phyloP scores from a whole-genome alignment of 2,329 filamentous ascomycete genomes.

The Penicillium sp. region DNA sequence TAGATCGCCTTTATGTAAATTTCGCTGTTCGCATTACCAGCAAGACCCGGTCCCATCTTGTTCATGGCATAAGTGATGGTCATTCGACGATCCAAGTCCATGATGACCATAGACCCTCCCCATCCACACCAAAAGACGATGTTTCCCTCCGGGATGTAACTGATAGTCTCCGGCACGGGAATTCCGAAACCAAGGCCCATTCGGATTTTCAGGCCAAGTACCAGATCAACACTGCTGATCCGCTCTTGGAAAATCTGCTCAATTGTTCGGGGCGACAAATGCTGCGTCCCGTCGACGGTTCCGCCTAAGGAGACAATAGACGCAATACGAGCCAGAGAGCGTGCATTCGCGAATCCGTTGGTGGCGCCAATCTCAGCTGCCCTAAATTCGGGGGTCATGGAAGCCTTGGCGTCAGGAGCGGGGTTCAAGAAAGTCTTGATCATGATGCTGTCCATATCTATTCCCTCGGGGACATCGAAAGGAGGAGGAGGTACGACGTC shows the following conservation, averaged over 20 bases:
- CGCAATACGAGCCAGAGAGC: conserved; percentile 45
- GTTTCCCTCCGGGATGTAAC: conserved; percentile 34
- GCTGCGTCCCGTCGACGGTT: conserved; percentile 32
- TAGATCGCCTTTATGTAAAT: conserved; percentile 38
- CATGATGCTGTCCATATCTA: conserved; percentile 29
- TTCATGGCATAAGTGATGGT: conserved; percentile 53
- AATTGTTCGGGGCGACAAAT: conserved; percentile 46
- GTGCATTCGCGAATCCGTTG: conserved; percentile 52
- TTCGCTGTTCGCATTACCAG: conserved; percentile 31
- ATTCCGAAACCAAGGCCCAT: conserved; percentile 49
- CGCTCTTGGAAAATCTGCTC: conserved; percentile 51
- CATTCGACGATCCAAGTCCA: conserved; percentile 46
- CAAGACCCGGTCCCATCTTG: conserved; percentile 37
- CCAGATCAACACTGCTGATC: conserved; percentile 43
- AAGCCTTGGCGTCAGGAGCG: conserved; percentile 18
- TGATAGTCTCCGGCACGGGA: conserved; percentile 25
- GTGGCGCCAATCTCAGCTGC: conserved; percentile 43
- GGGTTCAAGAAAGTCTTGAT: conserved; percentile 34
- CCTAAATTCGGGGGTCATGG: conserved; percentile 38
- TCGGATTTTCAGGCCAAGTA: conserved; percentile 34
- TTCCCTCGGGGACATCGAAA: conserved; percentile 5
- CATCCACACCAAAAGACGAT: conserved; percentile 49
- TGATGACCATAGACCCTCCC: conserved; percentile 48
- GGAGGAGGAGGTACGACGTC: conserved; percentile 35
- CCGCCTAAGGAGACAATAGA: conserved; percentile 41